These are phyloP conservation scores for Cercospora sp. DNA, from an alignment of 2,329 filamentous ascomycete species.

Conservation along the genomic window DNA sequence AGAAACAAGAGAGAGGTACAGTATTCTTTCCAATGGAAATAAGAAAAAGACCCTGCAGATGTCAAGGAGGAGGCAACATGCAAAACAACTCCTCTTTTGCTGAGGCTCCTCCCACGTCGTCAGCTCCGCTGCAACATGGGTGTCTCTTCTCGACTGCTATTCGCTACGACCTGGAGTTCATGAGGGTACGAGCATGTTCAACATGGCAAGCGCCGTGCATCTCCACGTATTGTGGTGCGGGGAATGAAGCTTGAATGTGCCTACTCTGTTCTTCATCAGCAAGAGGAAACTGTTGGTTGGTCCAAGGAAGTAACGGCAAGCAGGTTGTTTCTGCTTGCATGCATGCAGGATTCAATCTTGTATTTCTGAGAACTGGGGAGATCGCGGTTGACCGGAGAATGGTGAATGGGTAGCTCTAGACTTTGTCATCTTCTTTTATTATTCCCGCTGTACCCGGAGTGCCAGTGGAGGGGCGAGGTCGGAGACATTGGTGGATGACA, in stretches of 20 bases:
- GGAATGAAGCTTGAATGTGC: not conserved
- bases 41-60: slow-evolving; percentile 3
- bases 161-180: not conserved
- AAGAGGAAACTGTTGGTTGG: not conserved
- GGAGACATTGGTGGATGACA: slow-evolving; percentile 12
- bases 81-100: slow-evolving; percentile 6
- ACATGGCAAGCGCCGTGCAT: not conserved
- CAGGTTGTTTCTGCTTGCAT: not conserved
- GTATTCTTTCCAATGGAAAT: slow-evolving; percentile 12
- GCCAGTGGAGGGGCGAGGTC: slow-evolving; percentile 3
- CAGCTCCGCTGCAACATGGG: slow-evolving; percentile 3
- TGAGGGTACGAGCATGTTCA: not conserved
- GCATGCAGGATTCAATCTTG: not conserved
- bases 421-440: not conserved
- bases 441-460: slow-evolving; percentile 8
- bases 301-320: slow-evolving; percentile 2
- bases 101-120: slow-evolving; percentile 5
- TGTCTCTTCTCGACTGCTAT: not conserved
- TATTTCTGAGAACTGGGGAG: not conserved
- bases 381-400: slow-evolving; percentile 21
- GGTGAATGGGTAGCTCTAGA: slow-evolving; percentile 1
- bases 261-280: not conserved
- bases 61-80: not conserved
- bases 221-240: not conserved
- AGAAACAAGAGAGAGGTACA: not conserved